phyloP scores from a whole-genome alignment of 257 asterid genomes.

The Forsythia viridissima region DNA sequence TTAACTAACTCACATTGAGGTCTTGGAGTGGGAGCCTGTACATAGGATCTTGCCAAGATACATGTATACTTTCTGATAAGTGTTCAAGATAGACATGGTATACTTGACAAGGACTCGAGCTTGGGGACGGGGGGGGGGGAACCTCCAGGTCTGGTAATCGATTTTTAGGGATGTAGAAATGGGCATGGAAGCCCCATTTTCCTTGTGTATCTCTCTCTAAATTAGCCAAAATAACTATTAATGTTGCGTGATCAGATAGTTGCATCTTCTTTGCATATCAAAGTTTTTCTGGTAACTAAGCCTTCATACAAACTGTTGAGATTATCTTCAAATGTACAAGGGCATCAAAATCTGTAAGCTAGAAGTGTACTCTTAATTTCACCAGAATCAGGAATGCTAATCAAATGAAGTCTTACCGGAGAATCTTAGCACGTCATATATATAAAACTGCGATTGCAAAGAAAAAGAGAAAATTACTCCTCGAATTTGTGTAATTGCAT shows the following conservation, averaged over 20 bases:
- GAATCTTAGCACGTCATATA: slow-evolving; percentile 29
- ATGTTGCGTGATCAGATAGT: slow-evolving; percentile 14
- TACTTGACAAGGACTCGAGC: background rate
- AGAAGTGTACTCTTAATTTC: slow-evolving; percentile 7
- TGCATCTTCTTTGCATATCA: background rate
- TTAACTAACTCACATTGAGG: slow-evolving; percentile 11
- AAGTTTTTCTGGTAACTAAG: background rate
- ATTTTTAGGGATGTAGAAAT: background rate
- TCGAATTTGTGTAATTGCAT: slow-evolving; percentile 31
- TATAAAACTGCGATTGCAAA: slow-evolving; percentile 31
- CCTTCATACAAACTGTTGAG: background rate
- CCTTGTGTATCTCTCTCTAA: slow-evolving; percentile 1
- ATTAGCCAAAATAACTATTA: slow-evolving; percentile 4
- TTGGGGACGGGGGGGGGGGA: background rate
- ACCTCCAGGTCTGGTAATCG: background rate
- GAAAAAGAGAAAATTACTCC: slow-evolving; percentile 27
- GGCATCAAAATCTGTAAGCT: slow-evolving; percentile 7
- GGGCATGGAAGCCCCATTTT: slow-evolving; percentile 20
- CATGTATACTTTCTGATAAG: background rate
- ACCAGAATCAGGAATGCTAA: slow-evolving; percentile 28
- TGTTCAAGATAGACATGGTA: background rate
- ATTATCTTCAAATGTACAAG: slow-evolving; percentile 20
- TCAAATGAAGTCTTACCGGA: slow-evolving; percentile 21
- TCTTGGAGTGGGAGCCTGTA: background rate
- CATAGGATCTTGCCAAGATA: background rate